Base-by-base conservation (phyloP, 83 land plant species). In the Diphasiastrum complanatum region DNA sequence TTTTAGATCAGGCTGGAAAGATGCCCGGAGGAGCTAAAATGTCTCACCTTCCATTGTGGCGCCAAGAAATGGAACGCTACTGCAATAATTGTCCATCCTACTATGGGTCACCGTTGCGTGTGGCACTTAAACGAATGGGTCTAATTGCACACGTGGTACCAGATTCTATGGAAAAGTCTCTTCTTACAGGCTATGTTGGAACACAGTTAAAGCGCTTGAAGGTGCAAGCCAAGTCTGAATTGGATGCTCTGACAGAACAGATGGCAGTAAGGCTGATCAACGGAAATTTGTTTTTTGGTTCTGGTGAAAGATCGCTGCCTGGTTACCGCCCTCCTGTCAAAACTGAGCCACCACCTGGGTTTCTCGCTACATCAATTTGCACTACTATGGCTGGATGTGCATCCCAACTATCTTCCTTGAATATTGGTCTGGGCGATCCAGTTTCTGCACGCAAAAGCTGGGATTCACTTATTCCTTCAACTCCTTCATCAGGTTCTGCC, bases 11-110 rank as follows among this genome's bases (percentile, higher is more conserved):
- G 26, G 20, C 60, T 20, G 58, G 60, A 40, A 70, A 70, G 50
- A 54, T 64, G 40, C 67, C 74, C 28, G 66, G 69, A 10, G 47
- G 45, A 35, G 24, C 69, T 28, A 70, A 70, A 46, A 56, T 56
- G 50, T 37, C 70, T 8, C 70, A 56, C 18, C 45, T 45, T 33
- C 68, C 69, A 43, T 70, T 64, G 19, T 70, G 74, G 74, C 68
- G 74, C 14, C 74, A 70, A 70, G 74, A 70, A 4, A 63, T 70
- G 68, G 74, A 70, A 54, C 41, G 74, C n/a, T 70, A 70, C 33
- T 70, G 74, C 33, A 51, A 47, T 38, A 70, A 60, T 64, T 53
- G 63, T 43, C 74, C 74, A 23, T 40, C 74, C n/a, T 70, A 70
- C 29, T 70, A 70, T 63, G 74, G 70, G 8, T 51, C 70, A 11